phyloP scores from a whole-genome alignment of 1,284 basidiomycete species.

The Rhodotorula sp. region DNA sequence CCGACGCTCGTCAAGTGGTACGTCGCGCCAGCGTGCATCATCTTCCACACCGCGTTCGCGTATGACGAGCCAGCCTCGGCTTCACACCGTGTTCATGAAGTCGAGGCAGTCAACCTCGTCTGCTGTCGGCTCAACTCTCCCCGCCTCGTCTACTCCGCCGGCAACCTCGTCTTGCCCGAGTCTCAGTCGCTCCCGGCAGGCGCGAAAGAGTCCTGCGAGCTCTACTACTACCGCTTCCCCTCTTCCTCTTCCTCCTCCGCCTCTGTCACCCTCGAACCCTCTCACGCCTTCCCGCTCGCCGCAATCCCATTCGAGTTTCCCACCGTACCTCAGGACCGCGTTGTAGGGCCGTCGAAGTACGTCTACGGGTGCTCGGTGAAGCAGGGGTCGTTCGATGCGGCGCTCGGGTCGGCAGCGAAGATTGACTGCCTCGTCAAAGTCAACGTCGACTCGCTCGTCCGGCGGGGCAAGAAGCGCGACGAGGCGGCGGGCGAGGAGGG shows the following conservation, averaged over 20 bases:
- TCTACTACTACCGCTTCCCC: slow-evolving; percentile 54
- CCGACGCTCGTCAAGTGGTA: slow-evolving; percentile 47
- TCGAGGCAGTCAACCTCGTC: slow-evolving; percentile 50
- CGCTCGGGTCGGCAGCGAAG: slow-evolving; percentile 54
- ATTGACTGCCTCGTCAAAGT: slow-evolving; percentile 55
- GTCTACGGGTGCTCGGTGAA: slow-evolving; percentile 53
- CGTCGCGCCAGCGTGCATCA: slow-evolving; percentile 51
- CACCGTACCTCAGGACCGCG: slow-evolving; percentile 47
- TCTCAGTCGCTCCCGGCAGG: slow-evolving; percentile 46
- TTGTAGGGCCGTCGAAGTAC: slow-evolving; percentile 49
- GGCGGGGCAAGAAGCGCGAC: slow-evolving; percentile 44
- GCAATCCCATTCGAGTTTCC: slow-evolving; percentile 56
- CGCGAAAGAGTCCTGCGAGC: slow-evolving; percentile 51
- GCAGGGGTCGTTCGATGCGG: slow-evolving; percentile 52
- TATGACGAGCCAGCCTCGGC: slow-evolving; percentile 37
- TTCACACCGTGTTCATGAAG: slow-evolving; percentile 7
- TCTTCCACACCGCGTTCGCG: slow-evolving; percentile 56
- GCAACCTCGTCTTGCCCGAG: slow-evolving; percentile 48
- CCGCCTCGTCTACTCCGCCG: slow-evolving; percentile 54
- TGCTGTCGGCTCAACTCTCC: slow-evolving; percentile 54
- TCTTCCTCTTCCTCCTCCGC: slow-evolving; percentile 19
- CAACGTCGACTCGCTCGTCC: slow-evolving; percentile 49
- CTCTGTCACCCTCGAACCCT: slow-evolving; percentile 26
- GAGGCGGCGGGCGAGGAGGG: slow-evolving; percentile 40
- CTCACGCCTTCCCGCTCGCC: slow-evolving; percentile 52